Percentiles rank a stretch among this genome's conserved stretches.
phyloP scores from a whole-genome alignment of 148 eudicot genomes.

The Camellia sinensis region DNA sequence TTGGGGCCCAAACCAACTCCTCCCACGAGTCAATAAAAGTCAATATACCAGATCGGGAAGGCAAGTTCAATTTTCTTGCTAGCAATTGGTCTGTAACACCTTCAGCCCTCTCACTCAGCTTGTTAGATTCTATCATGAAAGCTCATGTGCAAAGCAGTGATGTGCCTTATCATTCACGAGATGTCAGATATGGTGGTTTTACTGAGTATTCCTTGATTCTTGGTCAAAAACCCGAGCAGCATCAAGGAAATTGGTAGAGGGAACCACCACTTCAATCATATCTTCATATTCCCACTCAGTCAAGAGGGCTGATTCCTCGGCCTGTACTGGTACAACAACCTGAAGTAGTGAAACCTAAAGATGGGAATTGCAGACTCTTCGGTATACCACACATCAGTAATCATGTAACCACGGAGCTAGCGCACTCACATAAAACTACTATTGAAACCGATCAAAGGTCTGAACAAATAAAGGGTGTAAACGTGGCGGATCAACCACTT shows the following conservation, averaged over 20 bases:
- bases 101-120: slow-evolving; percentile 65
- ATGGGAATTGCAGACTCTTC: slow-evolving; percentile 77
- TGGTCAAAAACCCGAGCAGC: slow-evolving; percentile 48
- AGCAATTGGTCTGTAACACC: slow-evolving; percentile 51
- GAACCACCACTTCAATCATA: slow-evolving; percentile 53
- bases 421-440: slow-evolving; percentile 24
- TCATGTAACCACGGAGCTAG: slow-evolving; percentile 31
- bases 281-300: slow-evolving; percentile 40
- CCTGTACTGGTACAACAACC: slow-evolving; percentile 31
- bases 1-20: slow-evolving; percentile 48
- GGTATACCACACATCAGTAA: slow-evolving; percentile 65
- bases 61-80: slow-evolving; percentile 44
- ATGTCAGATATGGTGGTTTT: slow-evolving; percentile 52
- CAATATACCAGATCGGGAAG: slow-evolving; percentile 29
- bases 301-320: slow-evolving; percentile 47
- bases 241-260: slow-evolving; percentile 60
- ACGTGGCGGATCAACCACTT: slow-evolving; percentile 36
- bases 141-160: slow-evolving; percentile 37
- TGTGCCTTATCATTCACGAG: slow-evolving; percentile 45
- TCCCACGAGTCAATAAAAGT: slow-evolving; percentile 30
- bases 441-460: slow-evolving; percentile 44
- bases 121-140: slow-evolving; percentile 56
- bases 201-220: slow-evolving; percentile 39
- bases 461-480: slow-evolving; percentile 48
- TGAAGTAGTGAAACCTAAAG: slow-evolving; percentile 50